phyloP scores from a whole-genome alignment of 768 basidiomycete species.

The Mycena vulgaris region DNA sequence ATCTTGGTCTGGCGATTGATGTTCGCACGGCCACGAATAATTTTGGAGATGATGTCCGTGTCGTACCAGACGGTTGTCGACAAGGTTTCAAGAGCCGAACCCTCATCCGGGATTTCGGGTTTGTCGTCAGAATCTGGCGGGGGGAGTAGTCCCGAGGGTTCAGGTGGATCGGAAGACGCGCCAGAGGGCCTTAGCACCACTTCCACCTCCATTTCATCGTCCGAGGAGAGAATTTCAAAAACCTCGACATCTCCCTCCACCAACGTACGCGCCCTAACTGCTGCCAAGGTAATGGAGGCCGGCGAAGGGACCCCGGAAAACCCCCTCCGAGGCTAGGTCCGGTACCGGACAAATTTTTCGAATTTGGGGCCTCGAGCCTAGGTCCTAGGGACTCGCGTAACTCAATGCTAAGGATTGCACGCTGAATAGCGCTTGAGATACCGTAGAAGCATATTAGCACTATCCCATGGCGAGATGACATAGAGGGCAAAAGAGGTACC shows the following conservation, averaged over 20 bases:
- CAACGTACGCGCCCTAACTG: neutral
- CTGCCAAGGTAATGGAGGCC: too few species aligned
- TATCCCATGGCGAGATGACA: too few species aligned
- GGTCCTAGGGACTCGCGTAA: too few species aligned
- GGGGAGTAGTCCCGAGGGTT: neutral
- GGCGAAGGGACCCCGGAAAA: too few species aligned
- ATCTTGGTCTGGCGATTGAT: conserved; percentile 6
- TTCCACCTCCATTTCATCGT: conserved; percentile 2
- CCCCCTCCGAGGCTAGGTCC: too few species aligned
- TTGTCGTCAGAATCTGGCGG: neutral
- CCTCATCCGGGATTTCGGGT: too few species aligned
- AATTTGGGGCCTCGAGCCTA: too few species aligned
- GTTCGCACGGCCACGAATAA: neutral
- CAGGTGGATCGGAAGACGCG: conserved; percentile 8
- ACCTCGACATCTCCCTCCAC: neutral
- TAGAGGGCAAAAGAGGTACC: too few species aligned
- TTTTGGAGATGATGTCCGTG: neutral
- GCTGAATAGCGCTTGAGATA: too few species aligned
- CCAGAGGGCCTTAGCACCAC: neutral
- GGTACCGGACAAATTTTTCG: too few species aligned
- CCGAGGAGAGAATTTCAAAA: neutral
- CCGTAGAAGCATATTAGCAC: too few species aligned
- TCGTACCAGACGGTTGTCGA: neutral
- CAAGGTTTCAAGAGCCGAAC: neutral
- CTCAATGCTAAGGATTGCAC: too few species aligned